These are phyloP conservation scores for Ceratocystis destructans DNA, from an alignment of 2,329 filamentous ascomycete genomes.

Conservation along the genomic window DNA sequence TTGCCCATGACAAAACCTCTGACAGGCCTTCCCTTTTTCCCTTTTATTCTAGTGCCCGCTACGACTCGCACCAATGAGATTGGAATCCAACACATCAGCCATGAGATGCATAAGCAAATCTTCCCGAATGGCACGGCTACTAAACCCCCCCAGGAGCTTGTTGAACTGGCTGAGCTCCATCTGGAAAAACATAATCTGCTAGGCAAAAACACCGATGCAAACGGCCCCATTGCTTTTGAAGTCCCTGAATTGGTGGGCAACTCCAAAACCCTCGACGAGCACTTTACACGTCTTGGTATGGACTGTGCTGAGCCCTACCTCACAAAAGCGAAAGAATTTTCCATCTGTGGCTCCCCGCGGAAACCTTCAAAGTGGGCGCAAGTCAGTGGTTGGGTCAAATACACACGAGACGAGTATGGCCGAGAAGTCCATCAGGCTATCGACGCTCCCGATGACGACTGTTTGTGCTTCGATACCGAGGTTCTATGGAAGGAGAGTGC, in stretches of 20 bases:
- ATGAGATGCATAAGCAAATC: slow-evolving; percentile 67
- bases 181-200: slow-evolving; percentile 71
- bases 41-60: slow-evolving; percentile 30
- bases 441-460: slow-evolving; percentile 61
- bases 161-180: slow-evolving; percentile 70
- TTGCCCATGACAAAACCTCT: slow-evolving; percentile 7
- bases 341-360: slow-evolving; percentile 43
- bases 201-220: slow-evolving; percentile 75
- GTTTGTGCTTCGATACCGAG: slow-evolving; percentile 90
- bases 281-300: slow-evolving; percentile 77
- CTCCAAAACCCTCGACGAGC: slow-evolving; percentile 64
- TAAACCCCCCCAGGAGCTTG: slow-evolving; percentile 47
- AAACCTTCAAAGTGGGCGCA: slow-evolving; percentile 59
- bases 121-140: slow-evolving; percentile 50
- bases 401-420: slow-evolving; percentile 56
- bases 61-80: slow-evolving; percentile 76
- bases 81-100: slow-evolving; percentile 84
- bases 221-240: slow-evolving; percentile 68
- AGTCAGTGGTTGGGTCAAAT: slow-evolving; percentile 88
- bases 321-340: slow-evolving; percentile 59
- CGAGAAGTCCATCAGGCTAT: slow-evolving; percentile 41
- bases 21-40: slow-evolving; percentile 17
- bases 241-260: slow-evolving; percentile 62
- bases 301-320: slow-evolving; percentile 81
- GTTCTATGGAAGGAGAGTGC: slow-evolving; percentile 89